Evolutionary conservation across 106 monocot species (phyloP), one percentile per base, ranked within the genome.

Genomic region (Acorus gramineus): DNA sequence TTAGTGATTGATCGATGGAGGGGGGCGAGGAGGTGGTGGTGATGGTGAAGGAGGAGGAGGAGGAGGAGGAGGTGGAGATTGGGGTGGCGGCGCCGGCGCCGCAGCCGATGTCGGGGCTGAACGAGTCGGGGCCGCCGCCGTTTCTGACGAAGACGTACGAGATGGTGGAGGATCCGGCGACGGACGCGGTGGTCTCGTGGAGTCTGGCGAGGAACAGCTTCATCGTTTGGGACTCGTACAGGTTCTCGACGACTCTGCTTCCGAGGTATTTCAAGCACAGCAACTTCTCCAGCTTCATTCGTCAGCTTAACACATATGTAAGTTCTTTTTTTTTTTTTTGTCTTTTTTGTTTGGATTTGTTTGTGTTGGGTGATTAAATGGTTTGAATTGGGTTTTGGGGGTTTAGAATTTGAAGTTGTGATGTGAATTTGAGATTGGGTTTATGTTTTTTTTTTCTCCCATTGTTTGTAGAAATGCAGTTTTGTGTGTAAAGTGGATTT

Each of bases 211-310:
- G 73, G 13, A 90, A 83, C 50, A 90, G 90, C 78, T 86, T 90
- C 76, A 46, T 90, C 12, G 86, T 90, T 5, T 83, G 86, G 85
- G 90, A 90, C 10, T 52, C 80, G 0, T 55, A 76, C 68, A 47
- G 10, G 9, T 86, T 90, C 68, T 72, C 85, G 5, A 55, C 72
- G 10, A 56, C 57, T 11, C 61, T 86, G 7, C 76, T 90, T 6
- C 90, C 86, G 11, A 75, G 54, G 13, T 80, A 78, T 62, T 90
- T 90, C 89, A 88, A 88, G 73, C 88, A 88, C 75, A 65, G 54
- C 67, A 84, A 88, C 68, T 88, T 88, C 81, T 84, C 88, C 76
- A 84, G 80, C 80, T 88, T 88, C 78, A 66, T 88, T 63, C 80
- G 84, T 13, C 87, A 88, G 77, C 87, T 88, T 70, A 84, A 88